Evolutionary conservation across 257 asterid species (phyloP), one percentile per base, ranked within the genome.

Genomic region (Galeopsis tetrahit): DNA sequence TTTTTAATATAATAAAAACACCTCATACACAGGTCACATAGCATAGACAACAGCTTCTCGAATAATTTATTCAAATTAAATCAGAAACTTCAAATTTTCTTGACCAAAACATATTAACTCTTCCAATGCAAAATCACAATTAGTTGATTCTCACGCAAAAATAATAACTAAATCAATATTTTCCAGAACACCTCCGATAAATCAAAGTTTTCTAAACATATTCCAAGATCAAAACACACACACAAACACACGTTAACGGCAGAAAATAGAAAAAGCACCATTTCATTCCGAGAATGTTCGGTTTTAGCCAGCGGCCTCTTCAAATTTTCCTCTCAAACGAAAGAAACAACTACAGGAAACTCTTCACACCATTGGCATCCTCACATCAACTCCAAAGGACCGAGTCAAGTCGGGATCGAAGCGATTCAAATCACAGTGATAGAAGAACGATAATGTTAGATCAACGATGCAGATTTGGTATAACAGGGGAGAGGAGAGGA

Each of bases 381-480:
- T 31, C 71, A 40, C 57, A 73, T 11, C 0, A 72, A 28, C 77
- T 63, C 71, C 70, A 39, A 57, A 28, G 42, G 68, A 70, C 68
- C 75, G 68, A 59, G 75, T 60, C 75, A 71, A 71, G 34, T 52
- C 58, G 63, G 66, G 65, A 63, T 63, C 71, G 58, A 59, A 46
- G 42, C 69, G 62, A 72, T n/a, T 60, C 68, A 67, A 70, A 11
- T 59, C 48, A 5, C 70, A 35, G 43, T n/a, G 11, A 59, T 21
- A 0, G 62, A 6, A 31, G 2, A 38, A 40, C 35, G n/a, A 14
- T n/a, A 56, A 73, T 55, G 68, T 42, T 35, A 17, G 44, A 65
- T 32, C 13, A n/a, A 4, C 70, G 61, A 21, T 21, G 28, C 28
- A 21, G 28, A 21, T 21, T 21, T 21, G 28, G 28, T 21, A 21